These are phyloP conservation scores for Cyberlindnera subsufficiens DNA, from an alignment of 805 yeast species.

Conservation along the genomic window DNA sequence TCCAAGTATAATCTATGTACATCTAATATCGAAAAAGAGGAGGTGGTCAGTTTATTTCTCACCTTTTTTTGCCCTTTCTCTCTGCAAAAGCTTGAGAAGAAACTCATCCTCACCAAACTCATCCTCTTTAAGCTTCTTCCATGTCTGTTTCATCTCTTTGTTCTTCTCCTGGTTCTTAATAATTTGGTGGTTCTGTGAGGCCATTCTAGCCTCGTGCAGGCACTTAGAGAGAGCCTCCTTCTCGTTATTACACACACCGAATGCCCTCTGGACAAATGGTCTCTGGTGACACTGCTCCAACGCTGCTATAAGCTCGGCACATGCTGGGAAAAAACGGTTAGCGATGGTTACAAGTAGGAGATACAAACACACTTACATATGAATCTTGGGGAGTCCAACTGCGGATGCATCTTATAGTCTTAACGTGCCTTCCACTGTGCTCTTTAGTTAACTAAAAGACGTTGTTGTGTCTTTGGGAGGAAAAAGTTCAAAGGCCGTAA, in stretches of 20 bases:
- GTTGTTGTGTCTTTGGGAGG: too few species aligned
- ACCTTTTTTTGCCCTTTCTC: conserved; percentile 36
- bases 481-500: background rate
- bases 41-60: conserved; percentile 1
- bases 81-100: conserved; percentile 57
- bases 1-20: conserved; percentile 2
- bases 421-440: background rate
- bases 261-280: conserved; percentile 59
- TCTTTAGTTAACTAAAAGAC: too few species aligned
- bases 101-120: conserved; percentile 72
- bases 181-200: conserved; percentile 50
- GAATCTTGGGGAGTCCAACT: conserved; percentile 43
- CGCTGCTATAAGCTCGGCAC: conserved; percentile 79
- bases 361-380: conserved; percentile 13
- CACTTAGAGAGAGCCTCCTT: conserved; percentile 77
- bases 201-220: conserved; percentile 68
- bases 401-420: conserved; percentile 43
- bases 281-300: conserved; percentile 82
- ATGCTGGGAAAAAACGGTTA: conserved; percentile 34
- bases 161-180: conserved; percentile 50
- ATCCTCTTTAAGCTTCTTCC: conserved; percentile 67
- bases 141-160: conserved; percentile 46
- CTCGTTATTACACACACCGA: conserved; percentile 81
- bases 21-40: background rate
- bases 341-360: background rate